Conservation (phyloP, 1,284 basidiomycete species). For the Garcileccinum viscosum region DNA sequence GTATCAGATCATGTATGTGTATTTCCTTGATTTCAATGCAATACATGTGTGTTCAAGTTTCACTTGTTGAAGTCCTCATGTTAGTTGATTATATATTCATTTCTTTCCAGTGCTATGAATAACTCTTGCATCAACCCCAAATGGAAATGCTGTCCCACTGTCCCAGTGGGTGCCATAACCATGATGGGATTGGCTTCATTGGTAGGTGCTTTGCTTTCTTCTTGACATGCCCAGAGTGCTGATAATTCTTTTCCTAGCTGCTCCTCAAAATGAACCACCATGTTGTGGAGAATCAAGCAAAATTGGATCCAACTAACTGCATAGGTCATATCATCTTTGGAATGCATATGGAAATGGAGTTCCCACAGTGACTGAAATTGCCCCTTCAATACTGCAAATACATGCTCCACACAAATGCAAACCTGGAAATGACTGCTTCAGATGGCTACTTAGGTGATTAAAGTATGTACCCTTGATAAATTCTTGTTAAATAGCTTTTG, state of each 20-base stretch:
- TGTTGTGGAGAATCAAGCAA: conserved; percentile 7
- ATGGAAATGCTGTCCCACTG: background rate
- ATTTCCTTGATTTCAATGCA: no score
- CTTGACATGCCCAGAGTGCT: background rate
- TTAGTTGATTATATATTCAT: no score
- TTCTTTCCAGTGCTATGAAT: background rate
- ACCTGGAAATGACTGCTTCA: no score
- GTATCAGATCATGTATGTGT: no score
- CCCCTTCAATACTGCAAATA: background rate
- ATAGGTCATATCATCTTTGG: background rate
- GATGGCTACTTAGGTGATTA: background rate
- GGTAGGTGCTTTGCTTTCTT: no score
- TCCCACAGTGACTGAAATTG: no score
- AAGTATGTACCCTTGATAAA: background rate
- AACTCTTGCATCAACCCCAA: background rate
- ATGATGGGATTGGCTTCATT: background rate
- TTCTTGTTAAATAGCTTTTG: background rate
- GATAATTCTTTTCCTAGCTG: no score
- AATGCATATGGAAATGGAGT: background rate
- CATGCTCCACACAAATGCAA: conserved; percentile 2
- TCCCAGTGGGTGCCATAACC: background rate
- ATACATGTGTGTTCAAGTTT: no score
- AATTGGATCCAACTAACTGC: conserved; percentile 1
- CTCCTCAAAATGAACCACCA: background rate
- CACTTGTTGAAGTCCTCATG: background rate